A percentile compares a stretch with the other conserved stretches of the same genome.
These are phyloP conservation scores for Pythium rishiriense DNA, from an alignment of 352 stramenopile genomes.

Conservation along the genomic window DNA sequence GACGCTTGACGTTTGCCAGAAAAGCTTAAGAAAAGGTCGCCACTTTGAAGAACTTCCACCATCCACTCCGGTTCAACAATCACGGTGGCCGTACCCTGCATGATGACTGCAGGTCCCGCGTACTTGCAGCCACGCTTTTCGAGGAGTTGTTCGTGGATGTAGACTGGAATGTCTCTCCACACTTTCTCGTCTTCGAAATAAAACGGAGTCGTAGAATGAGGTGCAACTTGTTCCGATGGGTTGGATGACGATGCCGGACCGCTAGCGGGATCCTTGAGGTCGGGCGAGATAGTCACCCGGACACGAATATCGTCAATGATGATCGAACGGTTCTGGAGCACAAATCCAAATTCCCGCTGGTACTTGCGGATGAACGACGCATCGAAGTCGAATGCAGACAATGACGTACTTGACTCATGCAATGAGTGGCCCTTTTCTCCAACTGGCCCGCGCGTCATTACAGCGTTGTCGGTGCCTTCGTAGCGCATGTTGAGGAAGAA, in stretches of 20 bases:
- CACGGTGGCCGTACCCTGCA: conserved; percentile 98
- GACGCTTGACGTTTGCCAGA: conserved; percentile 34
- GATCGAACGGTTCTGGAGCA: conserved; percentile 91
- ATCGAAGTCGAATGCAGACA: conserved; percentile 83
- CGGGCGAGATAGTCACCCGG: conserved; percentile 90
- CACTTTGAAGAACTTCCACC: conserved; percentile 91
- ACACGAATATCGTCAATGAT: conserved; percentile 98
- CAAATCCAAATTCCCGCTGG: conserved; percentile 98
- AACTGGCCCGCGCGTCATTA: conserved; percentile 91
- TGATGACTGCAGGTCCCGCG: conserved; percentile 95
- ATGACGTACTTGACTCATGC: conserved; percentile 25
- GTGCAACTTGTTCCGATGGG: conserved; percentile 21
- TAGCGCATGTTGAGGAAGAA: conserved; percentile 99
- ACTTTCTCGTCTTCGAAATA: conserved; percentile 82
- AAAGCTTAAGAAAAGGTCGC: conserved; percentile 94
- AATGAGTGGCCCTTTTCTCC: conserved; percentile 41
- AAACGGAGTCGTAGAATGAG: conserved; percentile 68
- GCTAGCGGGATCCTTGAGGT: conserved; percentile 43
- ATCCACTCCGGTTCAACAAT: conserved; percentile 96
- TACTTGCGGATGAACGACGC: conserved; percentile 92
- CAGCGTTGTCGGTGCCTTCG: conserved; percentile 97
- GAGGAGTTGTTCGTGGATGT: conserved; percentile 90
- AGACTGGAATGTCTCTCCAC: conserved; percentile 90
- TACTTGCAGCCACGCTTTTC: conserved; percentile 69
- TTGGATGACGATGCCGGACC: conserved; percentile 5